A percentile compares a stretch with the other conserved stretches of the same genome.
phyloP scores from a whole-genome alignment of 2,329 filamentous ascomycete species.

The Tolypocladium ovalisporum region DNA sequence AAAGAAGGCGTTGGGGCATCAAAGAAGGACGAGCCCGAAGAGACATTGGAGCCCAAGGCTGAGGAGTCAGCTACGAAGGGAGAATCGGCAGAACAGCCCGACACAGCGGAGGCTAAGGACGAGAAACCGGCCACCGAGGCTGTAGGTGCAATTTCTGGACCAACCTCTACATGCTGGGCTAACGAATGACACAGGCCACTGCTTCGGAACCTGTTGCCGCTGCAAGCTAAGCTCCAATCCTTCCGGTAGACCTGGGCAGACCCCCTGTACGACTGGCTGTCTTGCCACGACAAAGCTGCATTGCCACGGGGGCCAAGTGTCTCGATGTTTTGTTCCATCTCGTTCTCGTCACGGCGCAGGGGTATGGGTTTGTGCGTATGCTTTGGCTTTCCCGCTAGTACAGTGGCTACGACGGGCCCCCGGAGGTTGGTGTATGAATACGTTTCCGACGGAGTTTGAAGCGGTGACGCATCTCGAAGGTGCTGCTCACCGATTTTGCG shows the following conservation, averaged over 20 bases:
- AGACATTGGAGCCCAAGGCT: conserved; percentile 3
- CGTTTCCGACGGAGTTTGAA: conserved; percentile 6
- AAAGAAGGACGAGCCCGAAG: conserved; percentile 17
- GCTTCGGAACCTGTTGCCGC: not conserved
- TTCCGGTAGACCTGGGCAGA: not conserved
- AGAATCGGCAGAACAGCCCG: conserved; percentile 9
- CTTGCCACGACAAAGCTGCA: not conserved
- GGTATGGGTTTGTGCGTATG: conserved; percentile 8
- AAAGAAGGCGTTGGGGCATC: conserved; percentile 27
- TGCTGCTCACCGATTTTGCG: not conserved
- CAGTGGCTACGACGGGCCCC: conserved; percentile 12
- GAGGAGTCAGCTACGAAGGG: conserved; percentile 13
- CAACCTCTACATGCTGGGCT: not conserved
- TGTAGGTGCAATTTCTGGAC: not conserved
- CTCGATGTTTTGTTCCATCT: conserved; percentile 1
- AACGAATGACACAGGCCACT: not conserved
- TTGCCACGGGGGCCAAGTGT: not conserved
- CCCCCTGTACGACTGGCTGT: not conserved
- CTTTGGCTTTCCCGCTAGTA: conserved; percentile 11
- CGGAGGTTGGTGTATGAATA: conserved; percentile 17
- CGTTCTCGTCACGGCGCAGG: conserved; percentile 13
- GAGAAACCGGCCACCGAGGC: not conserved
- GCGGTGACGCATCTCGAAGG: not conserved
- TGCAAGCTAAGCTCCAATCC: not conserved
- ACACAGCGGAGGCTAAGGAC: not conserved